Evolutionary conservation across 345 rosid species (phyloP).

Genomic region (Eucalyptus microcorys): DNA sequence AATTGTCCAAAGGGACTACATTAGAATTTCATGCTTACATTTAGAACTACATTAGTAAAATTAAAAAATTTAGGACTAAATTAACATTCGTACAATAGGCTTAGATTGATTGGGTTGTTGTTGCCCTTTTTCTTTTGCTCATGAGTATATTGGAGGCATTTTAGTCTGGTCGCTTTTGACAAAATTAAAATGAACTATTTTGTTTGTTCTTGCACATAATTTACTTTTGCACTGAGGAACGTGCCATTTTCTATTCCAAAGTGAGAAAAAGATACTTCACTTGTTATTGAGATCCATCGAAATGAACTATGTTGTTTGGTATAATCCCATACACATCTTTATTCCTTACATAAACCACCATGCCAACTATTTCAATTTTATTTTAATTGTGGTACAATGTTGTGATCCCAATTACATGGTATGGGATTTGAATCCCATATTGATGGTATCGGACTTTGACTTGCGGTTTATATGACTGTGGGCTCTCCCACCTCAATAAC

Average conservation of each 20-base stretch:
- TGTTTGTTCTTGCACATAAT: neutral
- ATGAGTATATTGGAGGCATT: neutral
- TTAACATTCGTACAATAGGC: neutral
- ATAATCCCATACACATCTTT: neutral
- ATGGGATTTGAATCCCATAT: neutral
- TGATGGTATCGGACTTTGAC: neutral
- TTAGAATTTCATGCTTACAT: fast-evolving
- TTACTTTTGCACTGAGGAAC: neutral
- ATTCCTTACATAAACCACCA: neutral
- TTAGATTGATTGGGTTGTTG: neutral
- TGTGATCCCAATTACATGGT: neutral
- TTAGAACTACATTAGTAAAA: too few relatives aligned
- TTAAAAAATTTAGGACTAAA: too few relatives aligned
- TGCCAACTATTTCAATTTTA: neutral
- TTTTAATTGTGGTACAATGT: neutral
- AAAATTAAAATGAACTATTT: neutral
- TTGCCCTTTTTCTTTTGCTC: neutral
- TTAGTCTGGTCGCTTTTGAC: neutral
- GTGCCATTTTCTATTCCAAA: neutral
- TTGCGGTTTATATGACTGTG: neutral
- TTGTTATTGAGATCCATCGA: neutral
- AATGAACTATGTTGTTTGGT: neutral
- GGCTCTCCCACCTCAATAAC: neutral
- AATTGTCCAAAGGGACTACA: neutral
- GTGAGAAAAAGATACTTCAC: neutral